A percentile compares a stretch with the other conserved stretches of the same genome.
These are phyloP conservation scores for Penicillium paradoxum DNA, from an alignment of 495 filamentous ascomycete genomes.

Conservation along the genomic window DNA sequence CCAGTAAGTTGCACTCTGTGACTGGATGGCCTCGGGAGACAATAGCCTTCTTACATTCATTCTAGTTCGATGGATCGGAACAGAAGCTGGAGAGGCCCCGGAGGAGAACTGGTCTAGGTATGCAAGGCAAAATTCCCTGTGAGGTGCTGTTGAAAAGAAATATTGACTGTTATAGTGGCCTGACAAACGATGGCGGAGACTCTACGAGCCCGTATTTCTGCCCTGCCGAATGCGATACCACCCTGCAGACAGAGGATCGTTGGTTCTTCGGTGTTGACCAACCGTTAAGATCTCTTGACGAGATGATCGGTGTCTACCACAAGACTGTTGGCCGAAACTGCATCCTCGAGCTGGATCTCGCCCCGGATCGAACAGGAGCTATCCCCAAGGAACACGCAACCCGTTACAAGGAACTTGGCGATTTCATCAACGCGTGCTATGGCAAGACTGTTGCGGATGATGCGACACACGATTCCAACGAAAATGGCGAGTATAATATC, in stretches of 20 bases:
- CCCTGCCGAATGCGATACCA: constrained; percentile 13
- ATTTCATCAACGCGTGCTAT: constrained; percentile 11
- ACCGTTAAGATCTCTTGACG: constrained; percentile 9
- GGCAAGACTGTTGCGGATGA: neutral
- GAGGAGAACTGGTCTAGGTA: constrained; percentile 13
- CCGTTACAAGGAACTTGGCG: constrained; percentile 5
- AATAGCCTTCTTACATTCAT: neutral
- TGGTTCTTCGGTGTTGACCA: constrained; percentile 13
- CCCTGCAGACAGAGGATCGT: constrained; percentile 7
- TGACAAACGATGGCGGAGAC: constrained; percentile 8
- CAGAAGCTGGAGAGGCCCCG: constrained; percentile 4
- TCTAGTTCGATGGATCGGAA: constrained; percentile 11
- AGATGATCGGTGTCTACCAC: constrained; percentile 13
- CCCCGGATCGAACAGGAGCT: constrained; percentile 6
- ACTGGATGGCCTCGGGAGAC: neutral
- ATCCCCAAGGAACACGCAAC: constrained; percentile 7
- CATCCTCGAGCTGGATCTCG: constrained; percentile 7
- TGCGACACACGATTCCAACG: neutral
- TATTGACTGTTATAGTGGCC: neutral
- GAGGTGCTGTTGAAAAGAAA: neutral
- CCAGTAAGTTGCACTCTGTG: neutral
- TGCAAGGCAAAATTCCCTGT: neutral
- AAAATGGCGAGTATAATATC: constrained; percentile 5
- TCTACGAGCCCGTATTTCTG: constrained; percentile 9
- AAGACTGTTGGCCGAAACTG: constrained; percentile 9